These are phyloP conservation scores for Erythrobasidium hasegawianum DNA, from an alignment of 1,284 basidiomycete species.

Conservation along the genomic window DNA sequence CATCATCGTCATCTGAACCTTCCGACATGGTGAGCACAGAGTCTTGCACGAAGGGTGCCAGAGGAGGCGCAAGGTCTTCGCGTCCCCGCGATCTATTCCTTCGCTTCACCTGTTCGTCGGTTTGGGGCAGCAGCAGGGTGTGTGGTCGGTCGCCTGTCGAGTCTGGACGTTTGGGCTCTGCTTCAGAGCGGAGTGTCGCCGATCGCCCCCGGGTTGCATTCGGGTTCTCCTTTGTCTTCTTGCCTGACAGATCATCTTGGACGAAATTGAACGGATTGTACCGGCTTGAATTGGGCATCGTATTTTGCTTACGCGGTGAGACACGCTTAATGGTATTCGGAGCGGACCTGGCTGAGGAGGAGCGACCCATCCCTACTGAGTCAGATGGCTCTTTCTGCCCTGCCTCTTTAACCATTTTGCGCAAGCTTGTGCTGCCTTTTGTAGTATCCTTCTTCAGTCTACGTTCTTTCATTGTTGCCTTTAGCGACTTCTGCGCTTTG, in stretches of 20 bases:
- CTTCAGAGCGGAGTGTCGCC: neutral
- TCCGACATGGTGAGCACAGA: conserved; percentile 35
- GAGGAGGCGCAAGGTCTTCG: conserved; percentile 19
- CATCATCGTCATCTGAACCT: conserved; percentile 24
- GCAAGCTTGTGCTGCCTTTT: neutral
- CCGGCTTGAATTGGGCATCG: neutral
- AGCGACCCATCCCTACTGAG: neutral
- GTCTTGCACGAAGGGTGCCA: conserved; percentile 32
- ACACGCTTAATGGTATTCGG: neutral
- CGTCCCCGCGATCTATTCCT: conserved; percentile 9
- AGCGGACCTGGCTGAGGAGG: neutral
- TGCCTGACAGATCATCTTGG: conserved; percentile 23
- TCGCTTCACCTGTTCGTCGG: conserved; percentile 26
- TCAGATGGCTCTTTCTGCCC: neutral
- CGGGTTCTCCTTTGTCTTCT: conserved; percentile 2
- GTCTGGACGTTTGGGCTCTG: conserved; percentile 24
- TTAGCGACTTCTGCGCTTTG: conserved; percentile 12
- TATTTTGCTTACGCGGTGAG: neutral
- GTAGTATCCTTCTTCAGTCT: neutral
- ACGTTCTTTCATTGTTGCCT: conserved; percentile 8
- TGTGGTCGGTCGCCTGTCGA: conserved; percentile 24
- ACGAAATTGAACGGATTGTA: conserved; percentile 33
- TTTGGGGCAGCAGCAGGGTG: conserved; percentile 34
- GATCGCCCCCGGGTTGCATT: neutral
- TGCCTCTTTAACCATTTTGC: neutral